These are phyloP conservation scores for Candida palmyrensis DNA, from an alignment of 805 yeast species.

Conservation along the genomic window DNA sequence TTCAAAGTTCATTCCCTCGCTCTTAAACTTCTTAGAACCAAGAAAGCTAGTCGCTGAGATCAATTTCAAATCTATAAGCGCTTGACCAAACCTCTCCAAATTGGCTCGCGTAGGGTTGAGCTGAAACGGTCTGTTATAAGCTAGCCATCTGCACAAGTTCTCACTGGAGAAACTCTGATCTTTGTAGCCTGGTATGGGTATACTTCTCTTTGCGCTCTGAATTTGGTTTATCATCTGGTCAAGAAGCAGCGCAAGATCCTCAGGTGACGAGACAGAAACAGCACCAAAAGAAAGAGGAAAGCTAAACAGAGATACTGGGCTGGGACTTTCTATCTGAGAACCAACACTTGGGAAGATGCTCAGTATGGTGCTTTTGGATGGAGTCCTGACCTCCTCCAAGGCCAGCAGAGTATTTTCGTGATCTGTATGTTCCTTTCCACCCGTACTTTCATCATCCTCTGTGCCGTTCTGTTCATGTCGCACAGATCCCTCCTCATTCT, in stretches of 20 bases:
- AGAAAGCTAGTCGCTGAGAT: slow-evolving; percentile 27
- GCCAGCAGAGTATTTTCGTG: slow-evolving; percentile 1
- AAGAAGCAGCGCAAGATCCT: slow-evolving; percentile 19
- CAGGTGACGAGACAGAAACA: slow-evolving; percentile 10
- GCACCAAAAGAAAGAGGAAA: slow-evolving; percentile 33
- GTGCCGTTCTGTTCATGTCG: background rate
- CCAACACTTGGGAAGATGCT: slow-evolving; percentile 2
- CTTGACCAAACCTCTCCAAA: slow-evolving; percentile 38
- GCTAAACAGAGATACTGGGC: slow-evolving; percentile 13
- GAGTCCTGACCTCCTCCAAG: slow-evolving; percentile 1
- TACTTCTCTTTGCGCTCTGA: slow-evolving; percentile 23
- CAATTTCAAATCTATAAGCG: slow-evolving; percentile 28
- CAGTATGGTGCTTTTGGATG: slow-evolving; percentile 1
- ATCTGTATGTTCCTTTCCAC: slow-evolving; percentile 2
- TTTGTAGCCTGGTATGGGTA: slow-evolving; percentile 36
- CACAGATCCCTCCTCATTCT: slow-evolving; percentile 2
- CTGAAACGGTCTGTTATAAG: slow-evolving; percentile 21
- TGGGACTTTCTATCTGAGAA: background rate
- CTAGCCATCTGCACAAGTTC: slow-evolving; percentile 25
- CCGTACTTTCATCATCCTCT: slow-evolving; percentile 1
- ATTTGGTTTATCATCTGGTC: slow-evolving; percentile 16
- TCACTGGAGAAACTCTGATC: slow-evolving; percentile 37
- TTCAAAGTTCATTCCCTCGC: slow-evolving; percentile 42
- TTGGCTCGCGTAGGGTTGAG: slow-evolving; percentile 32
- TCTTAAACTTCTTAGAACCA: slow-evolving; percentile 29